phyloP scores from a whole-genome alignment of 139 green algal genomes.

The Nannochloris sp. region DNA sequence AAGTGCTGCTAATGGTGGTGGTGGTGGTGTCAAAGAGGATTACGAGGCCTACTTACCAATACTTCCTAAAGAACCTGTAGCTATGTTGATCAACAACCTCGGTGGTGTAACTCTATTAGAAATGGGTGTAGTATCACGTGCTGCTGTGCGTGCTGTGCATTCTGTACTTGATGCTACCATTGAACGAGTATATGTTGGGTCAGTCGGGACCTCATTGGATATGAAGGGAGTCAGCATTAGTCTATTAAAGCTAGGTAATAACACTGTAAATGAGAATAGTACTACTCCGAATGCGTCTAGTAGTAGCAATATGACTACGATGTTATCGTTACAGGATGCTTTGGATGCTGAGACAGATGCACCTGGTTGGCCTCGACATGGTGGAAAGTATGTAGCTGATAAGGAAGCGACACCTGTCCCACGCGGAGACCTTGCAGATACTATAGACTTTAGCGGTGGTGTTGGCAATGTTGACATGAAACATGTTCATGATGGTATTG shows the following conservation, averaged over 20 bases:
- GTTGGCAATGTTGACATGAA: too few relatives aligned
- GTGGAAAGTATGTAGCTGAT: neutral
- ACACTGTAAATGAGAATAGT: neutral
- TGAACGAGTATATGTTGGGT: constrained; percentile 46
- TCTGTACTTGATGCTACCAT: constrained; percentile 17
- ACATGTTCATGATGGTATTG: too few relatives aligned
- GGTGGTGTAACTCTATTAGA: constrained; percentile 58
- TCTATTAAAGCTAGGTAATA: constrained; percentile 18
- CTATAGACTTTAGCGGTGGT: neutral
- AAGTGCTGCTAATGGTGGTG: constrained; percentile 3
- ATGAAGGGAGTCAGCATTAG: constrained; percentile 58
- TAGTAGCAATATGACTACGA: too few relatives aligned
- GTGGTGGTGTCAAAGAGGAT: constrained; percentile 12
- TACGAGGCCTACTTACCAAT: constrained; percentile 7
- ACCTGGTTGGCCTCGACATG: neutral
- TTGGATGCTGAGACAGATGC: constrained; percentile 50
- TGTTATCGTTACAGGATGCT: neutral
- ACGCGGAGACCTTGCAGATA: neutral
- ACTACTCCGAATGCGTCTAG: too few relatives aligned
- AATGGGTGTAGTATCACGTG: constrained; percentile 37
- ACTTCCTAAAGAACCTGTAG: constrained; percentile 11
- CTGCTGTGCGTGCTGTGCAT: constrained; percentile 20
- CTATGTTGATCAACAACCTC: constrained; percentile 48
- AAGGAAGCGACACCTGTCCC: constrained; percentile 16
- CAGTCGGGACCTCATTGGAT: constrained; percentile 73